Conservation (phyloP, 306 rosid species). For the Styphnolobium japonicum region DNA sequence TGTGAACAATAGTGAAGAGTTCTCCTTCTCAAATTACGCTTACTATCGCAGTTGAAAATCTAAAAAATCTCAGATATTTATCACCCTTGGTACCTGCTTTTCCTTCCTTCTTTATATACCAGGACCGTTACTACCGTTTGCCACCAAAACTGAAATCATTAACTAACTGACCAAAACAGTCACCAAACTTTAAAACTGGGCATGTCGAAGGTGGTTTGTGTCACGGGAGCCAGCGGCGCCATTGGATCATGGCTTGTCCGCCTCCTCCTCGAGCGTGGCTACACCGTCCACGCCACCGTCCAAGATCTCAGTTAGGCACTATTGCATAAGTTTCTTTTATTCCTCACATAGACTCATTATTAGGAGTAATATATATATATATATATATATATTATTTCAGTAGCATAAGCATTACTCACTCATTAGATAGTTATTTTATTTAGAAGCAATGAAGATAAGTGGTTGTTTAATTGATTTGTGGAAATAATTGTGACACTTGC, state of each 20-base stretch:
- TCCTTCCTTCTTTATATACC: neutral
- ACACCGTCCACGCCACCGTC: conserved; percentile 77
- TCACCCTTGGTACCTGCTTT: no score
- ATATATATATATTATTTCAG: no score
- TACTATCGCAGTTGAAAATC: neutral
- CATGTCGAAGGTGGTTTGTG: conserved; percentile 63
- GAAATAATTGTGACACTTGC: neutral
- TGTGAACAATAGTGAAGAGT: neutral
- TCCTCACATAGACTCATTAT: neutral
- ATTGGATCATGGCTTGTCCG: conserved; percentile 84
- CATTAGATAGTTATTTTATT: no score
- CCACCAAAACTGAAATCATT: neutral
- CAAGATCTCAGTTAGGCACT: conserved; percentile 57
- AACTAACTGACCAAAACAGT: neutral
- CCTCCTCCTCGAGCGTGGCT: conserved; percentile 84
- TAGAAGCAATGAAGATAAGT: no score
- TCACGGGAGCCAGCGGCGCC: conserved; percentile 89
- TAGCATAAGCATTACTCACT: no score
- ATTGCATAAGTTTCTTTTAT: neutral
- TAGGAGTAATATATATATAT: no score
- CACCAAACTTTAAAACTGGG: neutral
- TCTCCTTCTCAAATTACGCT: neutral
- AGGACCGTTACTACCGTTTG: neutral
- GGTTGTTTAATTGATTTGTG: neutral
- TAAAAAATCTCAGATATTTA: neutral